A percentile compares a stretch with the other conserved stretches of the same genome.
Conservation (phyloP, 1,284 basidiomycete genomes). For the Ustilago loliicola region DNA sequence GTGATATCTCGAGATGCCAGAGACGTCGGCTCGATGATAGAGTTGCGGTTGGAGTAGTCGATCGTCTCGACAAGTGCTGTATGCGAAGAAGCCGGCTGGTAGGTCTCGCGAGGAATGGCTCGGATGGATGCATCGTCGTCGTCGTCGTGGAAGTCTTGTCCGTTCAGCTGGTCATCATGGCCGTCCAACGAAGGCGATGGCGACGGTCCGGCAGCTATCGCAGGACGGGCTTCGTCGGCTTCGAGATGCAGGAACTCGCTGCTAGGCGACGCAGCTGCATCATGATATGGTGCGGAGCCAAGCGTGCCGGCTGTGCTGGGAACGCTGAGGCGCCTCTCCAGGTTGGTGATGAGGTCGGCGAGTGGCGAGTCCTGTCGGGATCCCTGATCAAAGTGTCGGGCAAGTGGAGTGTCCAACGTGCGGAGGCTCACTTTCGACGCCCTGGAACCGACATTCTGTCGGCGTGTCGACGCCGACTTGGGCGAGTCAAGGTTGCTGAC, state of each 20-base stretch:
- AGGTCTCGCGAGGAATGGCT: slow-evolving; percentile 23
- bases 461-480: slow-evolving; percentile 20
- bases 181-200: slow-evolving; percentile 19
- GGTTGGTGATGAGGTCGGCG: slow-evolving; percentile 49
- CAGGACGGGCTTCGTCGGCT: slow-evolving; percentile 1
- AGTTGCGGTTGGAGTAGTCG: slow-evolving; percentile 21
- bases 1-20: not conserved
- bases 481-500: slow-evolving; percentile 41
- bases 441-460: slow-evolving; percentile 18
- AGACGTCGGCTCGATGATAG: slow-evolving; percentile 7
- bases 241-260: slow-evolving; percentile 32
- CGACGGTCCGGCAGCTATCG: slow-evolving; percentile 28
- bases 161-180: slow-evolving; percentile 7
- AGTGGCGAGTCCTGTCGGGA: slow-evolving; percentile 41
- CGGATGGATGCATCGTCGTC: slow-evolving; percentile 33
- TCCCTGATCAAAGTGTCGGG: slow-evolving; percentile 45
- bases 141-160: slow-evolving; percentile 18
- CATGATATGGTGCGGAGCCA: slow-evolving; percentile 30
- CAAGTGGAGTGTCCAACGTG: slow-evolving; percentile 40
- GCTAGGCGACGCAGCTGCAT: slow-evolving; percentile 40
- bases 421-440: slow-evolving; percentile 41
- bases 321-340: slow-evolving; percentile 39
- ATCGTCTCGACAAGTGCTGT: slow-evolving; percentile 39
- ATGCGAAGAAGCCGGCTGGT: slow-evolving; percentile 27
- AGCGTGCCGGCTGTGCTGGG: slow-evolving; percentile 30